These are phyloP conservation scores for Pythium brachiatum DNA, from an alignment of 352 stramenopile species.

Conservation along the genomic window DNA sequence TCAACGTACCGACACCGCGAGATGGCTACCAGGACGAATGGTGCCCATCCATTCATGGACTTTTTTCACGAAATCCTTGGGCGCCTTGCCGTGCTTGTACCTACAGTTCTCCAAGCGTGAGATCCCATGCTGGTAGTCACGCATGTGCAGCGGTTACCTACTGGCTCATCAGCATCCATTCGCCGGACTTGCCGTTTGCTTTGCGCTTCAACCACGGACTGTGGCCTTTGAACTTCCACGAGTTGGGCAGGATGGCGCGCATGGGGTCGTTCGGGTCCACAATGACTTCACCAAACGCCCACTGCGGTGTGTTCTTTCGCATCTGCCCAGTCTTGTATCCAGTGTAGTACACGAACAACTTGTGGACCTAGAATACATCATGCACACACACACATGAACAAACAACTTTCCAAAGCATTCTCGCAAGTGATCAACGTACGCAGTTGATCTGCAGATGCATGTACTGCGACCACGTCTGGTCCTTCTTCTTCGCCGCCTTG, in stretches of 20 bases:
- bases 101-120: constrained; percentile 4
- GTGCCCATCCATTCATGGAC: constrained; percentile 61
- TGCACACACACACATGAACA: not conserved
- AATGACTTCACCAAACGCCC: constrained; percentile 67
- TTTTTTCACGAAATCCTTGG: constrained; percentile 47
- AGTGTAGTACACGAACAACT: constrained; percentile 82
- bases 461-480: constrained; percentile 65
- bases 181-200: constrained; percentile 67
- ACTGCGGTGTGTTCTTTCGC: constrained; percentile 59
- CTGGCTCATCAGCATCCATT: constrained; percentile 58
- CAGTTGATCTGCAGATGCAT: constrained; percentile 76
- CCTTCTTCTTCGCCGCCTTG: constrained; percentile 39
- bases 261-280: constrained; percentile 76
- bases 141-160: constrained; percentile 12
- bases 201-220: constrained; percentile 54
- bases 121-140: not conserved
- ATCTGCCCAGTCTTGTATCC: constrained; percentile 78
- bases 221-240: constrained; percentile 71
- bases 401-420: not conserved
- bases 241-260: constrained; percentile 60
- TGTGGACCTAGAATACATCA: constrained; percentile 40
- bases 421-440: constrained; percentile 29
- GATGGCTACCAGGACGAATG: constrained; percentile 50
- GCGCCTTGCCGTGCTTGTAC: constrained; percentile 49
- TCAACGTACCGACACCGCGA: constrained; percentile 60